Percentiles rank a stretch among this genome's conserved stretches.
phyloP scores from a whole-genome alignment of 1,284 basidiomycete species.

The Ustilago sp. region DNA sequence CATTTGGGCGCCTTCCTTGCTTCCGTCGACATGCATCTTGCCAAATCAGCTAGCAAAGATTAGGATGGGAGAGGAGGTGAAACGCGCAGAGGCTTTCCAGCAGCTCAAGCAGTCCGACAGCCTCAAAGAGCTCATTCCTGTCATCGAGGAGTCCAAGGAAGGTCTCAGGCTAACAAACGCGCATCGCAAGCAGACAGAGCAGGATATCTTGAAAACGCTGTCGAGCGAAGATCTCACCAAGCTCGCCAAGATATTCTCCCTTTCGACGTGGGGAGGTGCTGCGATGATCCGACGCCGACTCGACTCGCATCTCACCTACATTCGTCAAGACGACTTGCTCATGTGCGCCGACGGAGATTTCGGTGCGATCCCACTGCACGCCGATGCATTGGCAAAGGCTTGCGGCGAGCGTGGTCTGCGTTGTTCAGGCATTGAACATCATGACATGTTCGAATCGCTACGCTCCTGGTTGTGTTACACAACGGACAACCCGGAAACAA shows the following conservation, averaged over 20 bases:
- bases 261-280: slow-evolving; percentile 55
- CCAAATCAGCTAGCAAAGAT: slow-evolving; percentile 77
- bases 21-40: slow-evolving; percentile 88
- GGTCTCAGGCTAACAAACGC: slow-evolving; percentile 4
- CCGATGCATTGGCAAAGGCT: slow-evolving; percentile 52
- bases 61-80: slow-evolving; percentile 58
- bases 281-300: slow-evolving; percentile 46
- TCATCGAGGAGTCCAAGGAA: slow-evolving; percentile 12
- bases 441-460: slow-evolving; percentile 39
- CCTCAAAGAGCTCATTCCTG: slow-evolving; percentile 36
- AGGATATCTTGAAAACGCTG: slow-evolving; percentile 24
- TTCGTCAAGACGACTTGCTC: slow-evolving; percentile 55
- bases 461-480: slow-evolving; percentile 44
- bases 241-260: slow-evolving; percentile 51
- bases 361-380: slow-evolving; percentile 30
- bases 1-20: slow-evolving; percentile 83
- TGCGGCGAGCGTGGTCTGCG: slow-evolving; percentile 58
- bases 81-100: slow-evolving; percentile 46
- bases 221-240: slow-evolving; percentile 26
- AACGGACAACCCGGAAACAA: slow-evolving; percentile 24
- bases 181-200: slow-evolving; percentile 4
- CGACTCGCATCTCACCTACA: slow-evolving; percentile 45
- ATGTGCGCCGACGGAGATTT: slow-evolving; percentile 31
- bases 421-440: slow-evolving; percentile 32
- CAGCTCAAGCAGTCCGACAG: slow-evolving; percentile 23